These are phyloP conservation scores for Cytospora mali DNA, from an alignment of 2,329 filamentous ascomycete species.

Conservation along the genomic window DNA sequence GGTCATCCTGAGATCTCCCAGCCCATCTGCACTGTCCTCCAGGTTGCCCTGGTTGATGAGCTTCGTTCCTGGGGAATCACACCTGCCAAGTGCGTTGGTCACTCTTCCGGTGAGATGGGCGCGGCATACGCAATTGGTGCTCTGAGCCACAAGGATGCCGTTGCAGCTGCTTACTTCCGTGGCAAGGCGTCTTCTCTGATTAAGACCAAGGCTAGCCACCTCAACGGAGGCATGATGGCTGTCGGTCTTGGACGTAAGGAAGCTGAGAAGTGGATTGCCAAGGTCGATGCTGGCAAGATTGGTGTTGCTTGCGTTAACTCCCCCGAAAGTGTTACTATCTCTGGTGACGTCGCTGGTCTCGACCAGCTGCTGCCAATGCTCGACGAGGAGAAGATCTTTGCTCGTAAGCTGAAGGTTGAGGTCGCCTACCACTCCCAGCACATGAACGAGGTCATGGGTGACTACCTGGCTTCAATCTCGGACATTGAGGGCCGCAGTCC, in stretches of 20 bases:
- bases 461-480: conserved; percentile 27
- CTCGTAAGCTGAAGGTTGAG: conserved; percentile 38
- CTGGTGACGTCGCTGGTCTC: conserved; percentile 41
- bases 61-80: conserved; percentile 13
- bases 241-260: conserved; percentile 13
- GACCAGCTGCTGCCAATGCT: conserved; percentile 32
- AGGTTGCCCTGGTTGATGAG: conserved; percentile 19
- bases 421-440: conserved; percentile 47
- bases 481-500: conserved; percentile 27
- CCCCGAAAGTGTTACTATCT: conserved; percentile 45
- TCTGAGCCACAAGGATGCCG: background rate
- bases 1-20: conserved; percentile 16
- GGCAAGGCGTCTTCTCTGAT: background rate
- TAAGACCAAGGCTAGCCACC: background rate
- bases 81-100: conserved; percentile 20
- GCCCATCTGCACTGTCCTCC: conserved; percentile 18
- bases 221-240: conserved; percentile 20
- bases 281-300: background rate
- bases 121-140: conserved; percentile 7
- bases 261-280: background rate
- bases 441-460: conserved; percentile 34
- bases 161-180: conserved; percentile 7
- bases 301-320: conserved; percentile 50
- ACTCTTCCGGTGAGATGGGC: conserved; percentile 18
- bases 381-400: conserved; percentile 34